A percentile compares a stretch with the other conserved stretches of the same genome.
phyloP scores from a whole-genome alignment of 345 rosid species.

The Hibiscus syriacus region DNA sequence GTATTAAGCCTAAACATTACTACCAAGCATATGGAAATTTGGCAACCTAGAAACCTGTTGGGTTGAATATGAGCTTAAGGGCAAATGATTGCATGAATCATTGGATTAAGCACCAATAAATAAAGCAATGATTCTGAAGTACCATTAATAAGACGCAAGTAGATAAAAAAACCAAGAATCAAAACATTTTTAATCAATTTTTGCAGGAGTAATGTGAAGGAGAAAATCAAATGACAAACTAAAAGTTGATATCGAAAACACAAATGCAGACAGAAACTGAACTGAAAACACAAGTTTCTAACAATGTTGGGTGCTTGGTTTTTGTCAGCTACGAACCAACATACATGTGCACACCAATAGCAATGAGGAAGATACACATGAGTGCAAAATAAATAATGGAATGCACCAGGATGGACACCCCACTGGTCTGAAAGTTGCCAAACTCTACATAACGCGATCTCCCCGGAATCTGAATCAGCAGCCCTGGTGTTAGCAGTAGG shows the following conservation, averaged over 20 bases:
- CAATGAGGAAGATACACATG: conserved; percentile 80
- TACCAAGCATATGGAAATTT: neutral
- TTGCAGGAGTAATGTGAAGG: neutral
- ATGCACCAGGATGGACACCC: conserved; percentile 74
- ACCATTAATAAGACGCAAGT: neutral
- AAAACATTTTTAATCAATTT: neutral
- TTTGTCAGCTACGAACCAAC: conserved; percentile 28
- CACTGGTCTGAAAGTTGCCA: conserved; percentile 85
- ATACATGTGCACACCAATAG: conserved; percentile 71
- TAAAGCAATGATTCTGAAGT: neutral
- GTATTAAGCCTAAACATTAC: too few relatives aligned
- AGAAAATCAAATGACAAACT: neutral
- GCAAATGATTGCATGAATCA: neutral
- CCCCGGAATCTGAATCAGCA: conserved; percentile 80
- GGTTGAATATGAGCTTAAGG: neutral
- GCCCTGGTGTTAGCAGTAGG: conserved; percentile 73
- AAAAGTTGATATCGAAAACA: too few relatives aligned
- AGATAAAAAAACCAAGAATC: neutral
- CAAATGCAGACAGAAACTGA: too few relatives aligned
- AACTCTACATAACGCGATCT: conserved; percentile 48
- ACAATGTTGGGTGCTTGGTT: neutral
- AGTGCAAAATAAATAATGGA: conserved; percentile 65
- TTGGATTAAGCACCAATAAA: too few relatives aligned
- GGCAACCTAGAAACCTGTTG: neutral
- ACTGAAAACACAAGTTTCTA: too few relatives aligned